A percentile compares a stretch with the other conserved stretches of the same genome.
phyloP scores from a whole-genome alignment of 2,329 filamentous ascomycete species.

The Dryadomyces quercus-mongolicae region DNA sequence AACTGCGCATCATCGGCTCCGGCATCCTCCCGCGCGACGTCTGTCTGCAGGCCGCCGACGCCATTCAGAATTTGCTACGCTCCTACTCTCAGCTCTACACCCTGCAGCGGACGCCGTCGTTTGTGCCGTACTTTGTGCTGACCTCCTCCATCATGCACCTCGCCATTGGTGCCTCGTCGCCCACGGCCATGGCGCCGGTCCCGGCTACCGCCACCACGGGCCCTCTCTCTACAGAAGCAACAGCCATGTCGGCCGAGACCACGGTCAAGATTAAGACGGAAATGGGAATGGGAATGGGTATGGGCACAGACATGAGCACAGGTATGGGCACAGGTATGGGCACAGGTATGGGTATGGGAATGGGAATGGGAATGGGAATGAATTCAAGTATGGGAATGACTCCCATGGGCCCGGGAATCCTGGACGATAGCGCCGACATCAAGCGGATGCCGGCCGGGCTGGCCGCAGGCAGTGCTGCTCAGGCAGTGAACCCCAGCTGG shows the following conservation, averaged over 20 bases:
- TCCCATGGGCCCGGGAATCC: too few species aligned
- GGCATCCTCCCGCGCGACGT: slow-evolving; percentile 52
- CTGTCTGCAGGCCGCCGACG: slow-evolving; percentile 49
- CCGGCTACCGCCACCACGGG: too few species aligned
- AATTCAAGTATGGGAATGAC: too few species aligned
- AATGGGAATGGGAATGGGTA: neutral
- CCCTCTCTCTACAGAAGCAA: too few species aligned
- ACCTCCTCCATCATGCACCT: slow-evolving; percentile 50
- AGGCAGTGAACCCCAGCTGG: too few species aligned
- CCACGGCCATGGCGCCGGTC: too few species aligned
- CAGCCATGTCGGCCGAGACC: neutral
- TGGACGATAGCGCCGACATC: neutral
- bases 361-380: too few species aligned
- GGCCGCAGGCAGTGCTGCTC: too few species aligned
- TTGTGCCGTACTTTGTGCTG: slow-evolving; percentile 50
- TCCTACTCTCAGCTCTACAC: slow-evolving; percentile 49
- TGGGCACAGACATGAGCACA: too few species aligned
- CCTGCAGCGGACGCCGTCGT: slow-evolving; percentile 44
- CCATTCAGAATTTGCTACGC: slow-evolving; percentile 41
- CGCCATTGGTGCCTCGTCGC: slow-evolving; percentile 33
- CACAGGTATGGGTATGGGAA: too few species aligned
- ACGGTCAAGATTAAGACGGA: neutral
- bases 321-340: too few species aligned
- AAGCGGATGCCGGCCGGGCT: neutral
- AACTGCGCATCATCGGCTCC: slow-evolving; percentile 48